Conservation (phyloP, 2,329 filamentous ascomycete genomes). For the Scolecobasidium constrictum region DNA sequence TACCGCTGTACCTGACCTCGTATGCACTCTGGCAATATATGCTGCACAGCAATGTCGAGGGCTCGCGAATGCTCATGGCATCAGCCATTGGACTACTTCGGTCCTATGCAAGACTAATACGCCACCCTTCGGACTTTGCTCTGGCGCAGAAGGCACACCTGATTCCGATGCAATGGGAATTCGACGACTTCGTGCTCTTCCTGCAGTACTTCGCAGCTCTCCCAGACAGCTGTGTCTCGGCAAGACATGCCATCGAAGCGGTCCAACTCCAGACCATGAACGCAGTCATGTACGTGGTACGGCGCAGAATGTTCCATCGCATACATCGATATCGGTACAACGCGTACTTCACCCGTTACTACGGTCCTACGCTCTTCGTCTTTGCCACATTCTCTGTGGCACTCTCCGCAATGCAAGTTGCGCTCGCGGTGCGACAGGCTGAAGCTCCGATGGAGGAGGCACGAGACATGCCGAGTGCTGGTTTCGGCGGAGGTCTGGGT, state of each 20-base stretch:
- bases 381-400: constrained; percentile 8
- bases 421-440: neutral
- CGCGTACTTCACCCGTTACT: constrained; percentile 6
- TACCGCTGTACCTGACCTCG: constrained; percentile 12
- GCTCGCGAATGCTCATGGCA: constrained; percentile 10
- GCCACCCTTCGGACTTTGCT: constrained; percentile 24
- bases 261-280: constrained; percentile 14
- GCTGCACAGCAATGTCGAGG: constrained; percentile 9
- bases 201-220: constrained; percentile 17
- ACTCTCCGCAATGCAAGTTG: constrained; percentile 6
- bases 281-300: neutral
- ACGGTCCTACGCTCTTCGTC: constrained; percentile 9
- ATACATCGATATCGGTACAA: constrained; percentile 3
- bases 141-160: constrained; percentile 20
- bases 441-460: neutral
- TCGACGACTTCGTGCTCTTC: constrained; percentile 17
- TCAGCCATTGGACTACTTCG: constrained; percentile 26
- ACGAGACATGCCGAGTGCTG: neutral
- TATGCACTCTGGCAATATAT: constrained; percentile 24
- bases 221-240: constrained; percentile 18
- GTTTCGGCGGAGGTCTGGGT: neutral
- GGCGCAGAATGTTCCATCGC: neutral
- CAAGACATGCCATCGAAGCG: constrained; percentile 28
- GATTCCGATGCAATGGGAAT: constrained; percentile 20
- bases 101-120: constrained; percentile 25